Evolutionary conservation across 1,139 yeast species (phyloP).

Genomic region (Candida glucosophila): DNA sequence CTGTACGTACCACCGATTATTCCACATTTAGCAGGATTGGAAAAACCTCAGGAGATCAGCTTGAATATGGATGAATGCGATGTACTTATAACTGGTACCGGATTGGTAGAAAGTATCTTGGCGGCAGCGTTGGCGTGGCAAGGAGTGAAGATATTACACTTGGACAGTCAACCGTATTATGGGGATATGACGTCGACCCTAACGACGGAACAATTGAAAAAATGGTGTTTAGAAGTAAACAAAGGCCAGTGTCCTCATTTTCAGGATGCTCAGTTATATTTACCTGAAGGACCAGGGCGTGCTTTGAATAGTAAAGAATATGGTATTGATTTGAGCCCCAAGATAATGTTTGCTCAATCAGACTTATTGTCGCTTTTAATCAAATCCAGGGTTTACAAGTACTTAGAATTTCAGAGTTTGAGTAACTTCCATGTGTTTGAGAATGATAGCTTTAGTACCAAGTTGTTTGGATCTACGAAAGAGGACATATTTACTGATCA

Average conservation of each 20-base stretch:
- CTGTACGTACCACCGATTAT: slow-evolving; percentile 47
- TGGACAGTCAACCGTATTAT: slow-evolving; percentile 74
- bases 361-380: slow-evolving; percentile 72
- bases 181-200: slow-evolving; percentile 86
- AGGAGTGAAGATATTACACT: slow-evolving; percentile 82
- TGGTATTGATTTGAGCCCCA: slow-evolving; percentile 86
- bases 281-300: slow-evolving; percentile 45
- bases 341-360: slow-evolving; percentile 78
- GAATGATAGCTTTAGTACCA: slow-evolving; percentile 74
- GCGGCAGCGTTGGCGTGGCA: slow-evolving; percentile 98
- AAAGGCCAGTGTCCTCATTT: slow-evolving; percentile 40
- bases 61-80: slow-evolving; percentile 63
- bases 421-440: slow-evolving; percentile 87
- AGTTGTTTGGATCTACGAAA: slow-evolving; percentile 65
- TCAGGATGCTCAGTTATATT: slow-evolving; percentile 60
- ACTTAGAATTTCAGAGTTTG: slow-evolving; percentile 85
- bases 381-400: slow-evolving; percentile 80
- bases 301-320: slow-evolving; percentile 61
- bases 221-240: slow-evolving; percentile 70
- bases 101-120: slow-evolving; percentile 75
- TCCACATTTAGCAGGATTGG: slow-evolving; percentile 75
- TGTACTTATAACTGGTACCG: slow-evolving; percentile 87
- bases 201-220: slow-evolving; percentile 73
- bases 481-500: slow-evolving; percentile 94
- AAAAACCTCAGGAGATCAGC: slow-evolving; percentile 47